Percentiles rank a stretch among this genome's conserved stretches.
phyloP scores from a whole-genome alignment of 2,329 filamentous ascomycete genomes.

The Aspergillus novoparasiticus region DNA sequence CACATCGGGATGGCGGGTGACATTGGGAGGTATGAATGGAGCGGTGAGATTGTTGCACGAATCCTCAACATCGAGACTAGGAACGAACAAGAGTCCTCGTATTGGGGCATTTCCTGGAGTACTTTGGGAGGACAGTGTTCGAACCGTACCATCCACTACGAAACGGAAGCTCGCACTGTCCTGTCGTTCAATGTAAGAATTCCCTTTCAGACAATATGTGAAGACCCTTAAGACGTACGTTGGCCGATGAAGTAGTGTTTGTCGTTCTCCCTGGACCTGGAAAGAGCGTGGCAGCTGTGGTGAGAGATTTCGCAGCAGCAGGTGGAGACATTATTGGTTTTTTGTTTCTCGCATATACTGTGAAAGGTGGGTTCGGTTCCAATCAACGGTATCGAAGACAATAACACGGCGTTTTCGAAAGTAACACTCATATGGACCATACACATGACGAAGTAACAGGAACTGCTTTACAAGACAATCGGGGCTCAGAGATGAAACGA shows the following conservation, averaged over 20 bases:
- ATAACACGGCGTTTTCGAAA: neutral
- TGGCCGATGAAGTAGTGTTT: conserved; percentile 35
- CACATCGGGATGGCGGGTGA: conserved; percentile 71
- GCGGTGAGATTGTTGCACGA: conserved; percentile 66
- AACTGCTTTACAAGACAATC: neutral
- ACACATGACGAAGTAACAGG: conserved; percentile 1
- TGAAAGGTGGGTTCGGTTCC: neutral
- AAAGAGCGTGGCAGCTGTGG: conserved; percentile 40
- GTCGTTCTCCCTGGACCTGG: conserved; percentile 35
- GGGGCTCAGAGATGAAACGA: neutral
- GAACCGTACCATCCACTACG: conserved; percentile 60
- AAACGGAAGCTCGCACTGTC: conserved; percentile 38
- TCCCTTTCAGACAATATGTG: neutral
- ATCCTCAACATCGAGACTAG: conserved; percentile 62
- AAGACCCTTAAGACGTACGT: conserved; percentile 32
- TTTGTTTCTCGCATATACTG: neutral
- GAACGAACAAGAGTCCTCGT: conserved; percentile 82
- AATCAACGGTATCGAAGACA: neutral
- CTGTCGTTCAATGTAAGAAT: conserved; percentile 17
- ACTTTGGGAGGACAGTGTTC: conserved; percentile 73
- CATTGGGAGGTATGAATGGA: conserved; percentile 72
- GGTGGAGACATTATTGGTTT: conserved; percentile 21
- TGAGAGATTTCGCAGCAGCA: conserved; percentile 26
- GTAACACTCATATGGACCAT: neutral
- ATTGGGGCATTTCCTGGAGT: conserved; percentile 64